Evolutionary conservation across 2,329 filamentous ascomycete genomes (phyloP).

Genomic region (Orbilia javanica): DNA sequence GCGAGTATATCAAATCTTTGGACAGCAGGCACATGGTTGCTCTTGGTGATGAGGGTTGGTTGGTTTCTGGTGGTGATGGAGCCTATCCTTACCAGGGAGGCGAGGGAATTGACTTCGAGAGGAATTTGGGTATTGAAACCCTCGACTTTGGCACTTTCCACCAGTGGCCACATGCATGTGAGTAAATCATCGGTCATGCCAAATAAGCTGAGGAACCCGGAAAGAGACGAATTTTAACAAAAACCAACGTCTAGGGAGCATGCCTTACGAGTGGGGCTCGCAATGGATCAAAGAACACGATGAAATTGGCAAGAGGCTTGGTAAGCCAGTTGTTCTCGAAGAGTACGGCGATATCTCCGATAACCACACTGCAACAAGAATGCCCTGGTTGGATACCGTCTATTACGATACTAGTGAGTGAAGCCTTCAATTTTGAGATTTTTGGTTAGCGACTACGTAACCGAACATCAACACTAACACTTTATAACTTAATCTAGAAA

Average conservation of each 20-base stretch:
- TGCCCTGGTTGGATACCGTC: slow-evolving; percentile 65
- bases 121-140: slow-evolving; percentile 69
- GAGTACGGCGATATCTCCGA: slow-evolving; percentile 63
- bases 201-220: too few species aligned
- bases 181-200: slow-evolving; percentile 26
- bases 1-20: slow-evolving; percentile 74
- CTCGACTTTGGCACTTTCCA: slow-evolving; percentile 72
- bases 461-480: neutral
- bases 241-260: slow-evolving; percentile 63
- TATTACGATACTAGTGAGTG: slow-evolving; percentile 62
- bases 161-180: slow-evolving; percentile 66
- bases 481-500: slow-evolving; percentile 44
- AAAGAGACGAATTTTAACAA: slow-evolving; percentile 63
- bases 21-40: slow-evolving; percentile 74
- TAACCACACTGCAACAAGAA: slow-evolving; percentile 59
- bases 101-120: slow-evolving; percentile 70
- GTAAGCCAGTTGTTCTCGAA: slow-evolving; percentile 66
- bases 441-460: neutral
- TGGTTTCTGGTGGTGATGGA: slow-evolving; percentile 68
- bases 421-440: neutral
- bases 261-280: slow-evolving; percentile 66
- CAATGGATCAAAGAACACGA: slow-evolving; percentile 67
- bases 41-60: slow-evolving; percentile 71
- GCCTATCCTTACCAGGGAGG: slow-evolving; percentile 69
- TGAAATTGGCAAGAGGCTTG: slow-evolving; percentile 64